Evolutionary conservation across 176 grass and related monocot genomes (phyloP), one percentile per base, ranked within the genome.

Genomic region (Tillandsia fasciculata): DNA sequence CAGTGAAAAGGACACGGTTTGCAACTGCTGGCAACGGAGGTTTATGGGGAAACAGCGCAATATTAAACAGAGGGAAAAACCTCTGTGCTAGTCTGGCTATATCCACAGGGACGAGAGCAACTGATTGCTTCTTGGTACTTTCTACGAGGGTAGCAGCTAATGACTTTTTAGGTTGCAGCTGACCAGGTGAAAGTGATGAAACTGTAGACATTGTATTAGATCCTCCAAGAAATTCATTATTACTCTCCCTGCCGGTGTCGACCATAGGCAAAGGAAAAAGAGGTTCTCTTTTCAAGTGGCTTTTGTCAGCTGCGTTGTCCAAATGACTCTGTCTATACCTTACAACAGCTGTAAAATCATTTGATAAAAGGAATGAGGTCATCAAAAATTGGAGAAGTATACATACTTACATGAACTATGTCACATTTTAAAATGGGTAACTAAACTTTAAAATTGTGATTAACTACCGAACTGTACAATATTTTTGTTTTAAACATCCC

Each of bases 101-200:
- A 51, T 90, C 84, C 57, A 70, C 49, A 33, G 89, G 89, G 69
- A 99, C 94, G 70, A 86, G 86, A 66, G 84, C 94, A 78, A 90
- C 77, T 23, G 74, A 72, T 49, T 81, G 79, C 80, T 81, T 99
- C 85, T 81, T 76, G 58, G 77, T 85, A 72, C 22, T 74, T 72
- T 99, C 94, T 69, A 99, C 67, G 52, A 93, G 89, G 53, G 82
- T 93, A 81, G 94, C 86, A 79, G 87, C 87, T 76, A 90, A 82
- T 26, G 89, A 83, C 81, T 99, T 99, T 82, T 81, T 91, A 12
- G 78, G 83, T 65, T 84, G 83, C 64, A 68, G 59, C 74, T 85
- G 69, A 63, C 77, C 74, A 80, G 85, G 49, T 74, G 72, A 74
- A 79, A 73, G 24, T 70, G 78, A 70, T 57, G 79, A 79, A 68